Evolutionary conservation across 106 monocot species (phyloP).

Genomic region (Dioscorea alata): DNA sequence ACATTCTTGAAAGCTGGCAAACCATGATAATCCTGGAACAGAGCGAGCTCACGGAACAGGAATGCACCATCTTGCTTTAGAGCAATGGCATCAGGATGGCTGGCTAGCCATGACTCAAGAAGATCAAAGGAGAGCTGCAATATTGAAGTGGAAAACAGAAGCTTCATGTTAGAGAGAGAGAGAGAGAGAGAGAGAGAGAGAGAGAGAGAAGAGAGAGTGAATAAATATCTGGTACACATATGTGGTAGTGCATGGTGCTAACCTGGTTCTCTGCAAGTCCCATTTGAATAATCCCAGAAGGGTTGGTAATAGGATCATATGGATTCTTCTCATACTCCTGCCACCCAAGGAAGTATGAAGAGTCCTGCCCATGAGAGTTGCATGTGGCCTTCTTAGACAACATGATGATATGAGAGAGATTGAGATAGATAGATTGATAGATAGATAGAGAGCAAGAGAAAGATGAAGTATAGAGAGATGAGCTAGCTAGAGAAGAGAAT

Average conservation of each 20-base stretch:
- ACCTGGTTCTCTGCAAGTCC: conserved; percentile 97
- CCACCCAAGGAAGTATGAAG: conserved; percentile 88
- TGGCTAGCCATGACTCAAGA: conserved; percentile 63
- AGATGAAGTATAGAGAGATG: background rate
- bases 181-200: background rate
- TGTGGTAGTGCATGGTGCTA: background rate
- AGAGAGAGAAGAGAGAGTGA: background rate
- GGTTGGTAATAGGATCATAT: conserved; percentile 45
- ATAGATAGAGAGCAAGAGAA: background rate
- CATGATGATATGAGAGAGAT: background rate
- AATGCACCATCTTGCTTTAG: conserved; percentile 32
- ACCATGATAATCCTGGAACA: conserved; percentile 94
- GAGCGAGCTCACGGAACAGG: conserved; percentile 70
- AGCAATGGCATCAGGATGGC: conserved; percentile 40
- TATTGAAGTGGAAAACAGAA: background rate
- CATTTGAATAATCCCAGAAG: conserved; percentile 86
- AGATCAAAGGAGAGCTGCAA: conserved; percentile 85
- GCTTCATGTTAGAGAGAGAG: background rate
- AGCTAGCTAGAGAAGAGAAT: background rate
- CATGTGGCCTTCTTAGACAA: conserved; percentile 25
- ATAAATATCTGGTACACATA: background rate
- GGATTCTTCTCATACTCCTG: conserved; percentile 81
- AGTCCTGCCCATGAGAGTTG: conserved; percentile 66
- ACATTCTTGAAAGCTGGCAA: conserved; percentile 75
- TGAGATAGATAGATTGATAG: background rate